Evolutionary conservation across 148 eudicot species (phyloP).

Genomic region (Limonium bicolor): DNA sequence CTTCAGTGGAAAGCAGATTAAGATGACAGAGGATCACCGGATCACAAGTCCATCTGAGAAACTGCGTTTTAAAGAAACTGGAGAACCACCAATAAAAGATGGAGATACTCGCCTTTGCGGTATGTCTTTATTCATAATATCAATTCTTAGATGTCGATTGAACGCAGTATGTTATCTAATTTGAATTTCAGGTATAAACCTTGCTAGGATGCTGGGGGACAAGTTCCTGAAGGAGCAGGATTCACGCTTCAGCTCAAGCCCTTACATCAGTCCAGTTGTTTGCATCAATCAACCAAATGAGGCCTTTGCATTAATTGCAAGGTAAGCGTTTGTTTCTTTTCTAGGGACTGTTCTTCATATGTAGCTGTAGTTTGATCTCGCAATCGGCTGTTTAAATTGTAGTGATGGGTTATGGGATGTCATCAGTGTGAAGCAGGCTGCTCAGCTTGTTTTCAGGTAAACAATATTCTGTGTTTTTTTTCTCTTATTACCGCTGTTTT

Average conservation of each 20-base stretch:
- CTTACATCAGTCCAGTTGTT: slow-evolving; percentile 69
- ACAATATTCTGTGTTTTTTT: background rate
- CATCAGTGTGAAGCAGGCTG: slow-evolving; percentile 57
- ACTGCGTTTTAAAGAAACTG: slow-evolving; percentile 62
- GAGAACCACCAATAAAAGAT: slow-evolving; percentile 75
- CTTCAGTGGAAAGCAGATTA: slow-evolving; percentile 55
- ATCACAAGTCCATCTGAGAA: slow-evolving; percentile 67
- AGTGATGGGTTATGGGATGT: slow-evolving; percentile 99
- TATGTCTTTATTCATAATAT: slow-evolving; percentile 6
- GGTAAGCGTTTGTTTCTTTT: slow-evolving; percentile 24
- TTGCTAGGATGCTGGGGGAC: slow-evolving; percentile 95
- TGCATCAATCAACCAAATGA: slow-evolving; percentile 39
- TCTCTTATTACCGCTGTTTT: background rate
- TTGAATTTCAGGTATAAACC: slow-evolving; percentile 50
- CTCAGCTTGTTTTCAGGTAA: slow-evolving; percentile 80
- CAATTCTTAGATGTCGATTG: background rate
- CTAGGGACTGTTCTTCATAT: background rate
- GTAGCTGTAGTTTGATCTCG: background rate
- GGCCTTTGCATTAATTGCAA: slow-evolving; percentile 72
- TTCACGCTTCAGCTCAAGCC: slow-evolving; percentile 74
- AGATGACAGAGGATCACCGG: slow-evolving; percentile 95
- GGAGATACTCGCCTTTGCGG: slow-evolving; percentile 96
- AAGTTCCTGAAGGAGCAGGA: slow-evolving; percentile 94
- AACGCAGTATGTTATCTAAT: background rate
- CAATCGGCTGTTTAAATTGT: slow-evolving; percentile 8